phyloP scores from a whole-genome alignment of 768 basidiomycete species.

The Coprinellus aureogranulatus region DNA sequence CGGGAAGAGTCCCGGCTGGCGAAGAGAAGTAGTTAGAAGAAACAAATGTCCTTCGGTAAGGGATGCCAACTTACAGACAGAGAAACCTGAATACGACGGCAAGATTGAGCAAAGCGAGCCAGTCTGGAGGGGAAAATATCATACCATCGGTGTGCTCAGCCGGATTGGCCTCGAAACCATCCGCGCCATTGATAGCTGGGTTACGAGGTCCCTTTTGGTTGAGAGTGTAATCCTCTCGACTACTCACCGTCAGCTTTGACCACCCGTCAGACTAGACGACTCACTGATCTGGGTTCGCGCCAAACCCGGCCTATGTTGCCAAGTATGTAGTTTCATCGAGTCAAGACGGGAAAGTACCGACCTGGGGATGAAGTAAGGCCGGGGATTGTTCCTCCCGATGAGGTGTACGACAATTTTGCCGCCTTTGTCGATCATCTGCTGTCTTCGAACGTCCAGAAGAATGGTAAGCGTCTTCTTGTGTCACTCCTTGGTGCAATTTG shows the following conservation, averaged over 20 bases:
- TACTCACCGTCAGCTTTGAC: constrained; percentile 10
- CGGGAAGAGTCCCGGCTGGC: constrained; percentile 33
- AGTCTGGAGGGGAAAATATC: too few species aligned
- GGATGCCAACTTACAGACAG: constrained; percentile 21
- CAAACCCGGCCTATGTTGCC: constrained; percentile 34
- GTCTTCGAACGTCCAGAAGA: neutral
- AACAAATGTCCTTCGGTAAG: too few species aligned
- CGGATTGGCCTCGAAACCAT: constrained; percentile 33
- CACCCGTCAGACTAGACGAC: constrained; percentile 11
- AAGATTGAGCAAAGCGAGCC: neutral
- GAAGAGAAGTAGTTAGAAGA: neutral
- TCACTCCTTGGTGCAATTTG: too few species aligned
- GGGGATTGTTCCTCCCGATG: constrained; percentile 46
- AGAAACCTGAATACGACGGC: constrained; percentile 25
- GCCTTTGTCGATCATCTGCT: constrained; percentile 50
- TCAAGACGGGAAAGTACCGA: constrained; percentile 70
- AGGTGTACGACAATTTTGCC: constrained; percentile 52
- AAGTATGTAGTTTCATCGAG: too few species aligned
- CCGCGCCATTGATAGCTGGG: constrained; percentile 27
- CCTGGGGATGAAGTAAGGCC: constrained; percentile 49
- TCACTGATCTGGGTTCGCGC: constrained; percentile 42
- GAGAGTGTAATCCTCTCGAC: constrained; percentile 36
- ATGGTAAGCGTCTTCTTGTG: too few species aligned
- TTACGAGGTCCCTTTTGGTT: constrained; percentile 35
- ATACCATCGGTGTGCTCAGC: constrained; percentile 30